Evolutionary conservation across 345 rosid species (phyloP), one percentile per base, ranked within the genome.

Genomic region (Hypericum perforatum): DNA sequence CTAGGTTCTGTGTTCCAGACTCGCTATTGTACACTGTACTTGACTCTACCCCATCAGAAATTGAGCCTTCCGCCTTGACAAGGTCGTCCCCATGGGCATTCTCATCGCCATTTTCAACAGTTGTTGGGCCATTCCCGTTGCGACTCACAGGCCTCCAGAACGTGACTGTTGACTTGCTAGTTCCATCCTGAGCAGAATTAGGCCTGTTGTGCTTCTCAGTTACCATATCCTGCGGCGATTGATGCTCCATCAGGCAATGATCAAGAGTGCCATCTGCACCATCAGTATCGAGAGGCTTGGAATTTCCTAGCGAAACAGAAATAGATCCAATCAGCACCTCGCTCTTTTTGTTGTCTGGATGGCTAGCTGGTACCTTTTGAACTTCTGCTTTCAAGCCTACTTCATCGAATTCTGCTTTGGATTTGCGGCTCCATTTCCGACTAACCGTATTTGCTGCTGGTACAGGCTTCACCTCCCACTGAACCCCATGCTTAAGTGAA

Each of bases 251-350:
- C 62, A 61, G 46, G 56, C 56, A 56, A 64, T 60, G 65, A 16
- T 76, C 65, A 39, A 45, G 79, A 61, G 52, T 52, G 57, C 55
- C 79, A 42, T 63, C 64, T 14, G 41, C 48, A 58, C 64, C 71
- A 38, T 61, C 63, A 36, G 62, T 65, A 50, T 79, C 76, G 0
- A 53, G 66, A 14, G 22, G 61, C 62, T 64, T 47, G 59, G 65
- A 62, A 61, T 77, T 75, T 61, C 61, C 78, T 41, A 92, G 79
- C 0, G 80, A 59, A 59, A 89, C 85, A 56, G 87, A 70, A 51
- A 94, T 77, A 39, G 99, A 82, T 45, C 99, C 97, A 61, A 89
- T 80, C 64, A 86, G 63, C 63, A 94, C 78, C 77, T 84, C 84
- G 0, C 45, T 53, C 37, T 61, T 78, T 64, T 76, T 77, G 56